Base-by-base conservation (phyloP, 371 early-diverging fungal genomes). In the Mucor irregularis region DNA sequence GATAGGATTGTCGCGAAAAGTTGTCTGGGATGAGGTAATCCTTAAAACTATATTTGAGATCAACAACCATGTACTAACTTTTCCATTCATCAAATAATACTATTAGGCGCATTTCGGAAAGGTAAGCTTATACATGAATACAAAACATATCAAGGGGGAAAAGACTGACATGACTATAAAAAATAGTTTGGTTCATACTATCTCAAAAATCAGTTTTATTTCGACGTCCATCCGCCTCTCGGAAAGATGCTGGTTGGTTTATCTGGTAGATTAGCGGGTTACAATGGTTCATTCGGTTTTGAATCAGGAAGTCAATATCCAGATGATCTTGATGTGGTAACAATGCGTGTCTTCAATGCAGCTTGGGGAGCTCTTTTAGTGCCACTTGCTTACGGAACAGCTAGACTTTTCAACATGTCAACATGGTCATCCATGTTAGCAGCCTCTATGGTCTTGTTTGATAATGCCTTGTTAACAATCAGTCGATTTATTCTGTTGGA, bases 181-280 rank as follows among this genome's bases (percentile, higher is more conserved):
- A n/a, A 43, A 19, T 68, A 93, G 85, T 98, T 98, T 74, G 99
- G 94, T 11, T 91, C 93, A 6, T 82, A 93, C 69, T 98, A 98
- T 71, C 64, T 98, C 37, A 91, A 91, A 54, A 80, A 86, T 37
- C 87, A 89, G 43, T 99, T 98, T 65, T 92, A 98, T 74, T 97
- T 96, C 73, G 99, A 99, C 78, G 99, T 99, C 0, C 99, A 99
- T 74, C 99, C 99, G 31, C 99, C 99, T 1, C 82, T 99, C 29
- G 99, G 99, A 37, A 99, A 99, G 74, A 94, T 99, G 88, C 78
- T 99, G 19, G 90, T 96, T 7, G 99, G 92, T 0, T 69, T 99
- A 8, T 87, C 96, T 9, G 99, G 95, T 44, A 70, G 83, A 16
- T 30, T 99, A 5, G 92, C 90, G 11, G 90, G 93, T 7, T 98